These are phyloP conservation scores for Eucalyptus brandiana DNA, from an alignment of 345 rosid genomes.

Conservation along the genomic window DNA sequence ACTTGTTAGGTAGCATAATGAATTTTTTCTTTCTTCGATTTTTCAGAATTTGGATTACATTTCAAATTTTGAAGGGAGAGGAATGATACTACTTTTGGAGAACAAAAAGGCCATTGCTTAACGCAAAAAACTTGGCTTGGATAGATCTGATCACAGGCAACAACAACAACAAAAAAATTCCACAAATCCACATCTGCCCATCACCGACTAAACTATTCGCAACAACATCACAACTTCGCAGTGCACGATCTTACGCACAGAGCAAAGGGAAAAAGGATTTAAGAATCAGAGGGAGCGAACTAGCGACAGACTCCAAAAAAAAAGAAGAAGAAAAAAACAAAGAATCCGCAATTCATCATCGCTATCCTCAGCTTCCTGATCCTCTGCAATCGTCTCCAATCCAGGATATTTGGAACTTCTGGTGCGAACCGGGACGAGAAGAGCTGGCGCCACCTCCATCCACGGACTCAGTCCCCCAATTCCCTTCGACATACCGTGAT, in stretches of 20 bases:
- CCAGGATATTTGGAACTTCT: constrained; percentile 13
- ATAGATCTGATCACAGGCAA: not conserved
- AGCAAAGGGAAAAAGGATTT: not conserved
- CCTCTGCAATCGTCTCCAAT: constrained; percentile 28
- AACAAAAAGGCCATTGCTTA: not conserved
- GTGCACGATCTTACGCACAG: not conserved
- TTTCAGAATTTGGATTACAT: not conserved
- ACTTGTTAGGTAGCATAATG: not conserved
- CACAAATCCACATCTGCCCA: not conserved
- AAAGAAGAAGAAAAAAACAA: fast-evolving
- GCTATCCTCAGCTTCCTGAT: constrained; percentile 20
- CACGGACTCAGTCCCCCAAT: constrained; percentile 4
- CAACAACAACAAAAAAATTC: no score
- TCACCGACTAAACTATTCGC: not conserved
- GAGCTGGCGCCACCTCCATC: constrained; percentile 27
- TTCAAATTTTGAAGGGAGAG: not conserved
- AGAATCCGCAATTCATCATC: not conserved
- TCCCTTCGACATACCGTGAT: constrained; percentile 7
- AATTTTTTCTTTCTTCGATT: not conserved
- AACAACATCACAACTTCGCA: not conserved
- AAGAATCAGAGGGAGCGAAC: not conserved
- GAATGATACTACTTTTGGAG: not conserved
- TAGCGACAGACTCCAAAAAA: not conserved
- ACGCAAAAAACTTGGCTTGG: not conserved
- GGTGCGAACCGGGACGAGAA: constrained; percentile 1